These are phyloP conservation scores for Suillus occidentalis DNA, from an alignment of 768 basidiomycete genomes.

Conservation along the genomic window DNA sequence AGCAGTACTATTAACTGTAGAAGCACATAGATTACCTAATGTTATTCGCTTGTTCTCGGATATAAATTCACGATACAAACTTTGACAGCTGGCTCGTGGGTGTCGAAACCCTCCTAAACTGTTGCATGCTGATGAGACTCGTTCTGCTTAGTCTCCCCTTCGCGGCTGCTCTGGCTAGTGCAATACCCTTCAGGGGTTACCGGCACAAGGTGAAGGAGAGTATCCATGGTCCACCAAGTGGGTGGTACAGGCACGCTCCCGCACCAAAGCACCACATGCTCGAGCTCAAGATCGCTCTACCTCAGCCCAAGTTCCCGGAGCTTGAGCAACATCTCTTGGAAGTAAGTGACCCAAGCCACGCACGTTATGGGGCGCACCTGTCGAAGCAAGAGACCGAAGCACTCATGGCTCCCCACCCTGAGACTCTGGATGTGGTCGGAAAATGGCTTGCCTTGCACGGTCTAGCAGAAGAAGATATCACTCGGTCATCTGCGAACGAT, in stretches of 20 bases:
- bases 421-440: conserved; percentile 53
- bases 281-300: conserved; percentile 57
- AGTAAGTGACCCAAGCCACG: conserved; percentile 55
- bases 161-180: conserved; percentile 15
- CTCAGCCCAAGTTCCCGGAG: conserved; percentile 48
- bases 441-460: conserved; percentile 64
- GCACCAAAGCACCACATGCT: conserved; percentile 48
- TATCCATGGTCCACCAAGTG: conserved; percentile 41
- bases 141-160: conserved; percentile 7
- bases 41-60: neutral
- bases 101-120: neutral
- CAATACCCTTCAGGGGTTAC: conserved; percentile 12
- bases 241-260: conserved; percentile 46
- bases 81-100: neutral
- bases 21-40: neutral
- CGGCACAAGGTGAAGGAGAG: conserved; percentile 48
- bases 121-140: neutral
- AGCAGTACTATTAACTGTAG: neutral
- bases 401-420: conserved; percentile 56
- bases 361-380: conserved; percentile 57
- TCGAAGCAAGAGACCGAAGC: conserved; percentile 66
- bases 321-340: conserved; percentile 56
- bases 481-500: conserved; percentile 64
- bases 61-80: neutral
- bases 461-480: conserved; percentile 44